These are phyloP conservation scores for Venturia nashicola DNA, from an alignment of 2,329 filamentous ascomycete genomes.

Conservation along the genomic window DNA sequence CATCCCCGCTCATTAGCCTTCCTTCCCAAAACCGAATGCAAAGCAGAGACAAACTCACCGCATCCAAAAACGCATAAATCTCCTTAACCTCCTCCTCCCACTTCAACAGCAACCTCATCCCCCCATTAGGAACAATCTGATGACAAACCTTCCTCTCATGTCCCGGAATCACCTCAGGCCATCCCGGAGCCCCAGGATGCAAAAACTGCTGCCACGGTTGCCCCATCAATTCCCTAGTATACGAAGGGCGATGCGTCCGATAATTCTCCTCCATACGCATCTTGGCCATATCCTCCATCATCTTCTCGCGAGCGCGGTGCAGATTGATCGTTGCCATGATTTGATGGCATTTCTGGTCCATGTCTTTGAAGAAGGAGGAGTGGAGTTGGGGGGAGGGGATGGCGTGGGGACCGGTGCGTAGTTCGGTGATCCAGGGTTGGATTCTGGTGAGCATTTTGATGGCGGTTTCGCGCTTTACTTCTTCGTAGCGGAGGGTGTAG, in stretches of 20 bases:
- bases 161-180: neutral
- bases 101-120: neutral
- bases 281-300: neutral
- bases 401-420: neutral
- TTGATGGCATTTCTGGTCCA: neutral
- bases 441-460: neutral
- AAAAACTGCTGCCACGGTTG: slow-evolving; percentile 7
- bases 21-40: neutral
- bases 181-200: neutral
- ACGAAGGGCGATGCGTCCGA: neutral
- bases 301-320: neutral
- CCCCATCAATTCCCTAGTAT: neutral
- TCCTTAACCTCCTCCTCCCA: slow-evolving; percentile 2
- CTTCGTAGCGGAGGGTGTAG: neutral
- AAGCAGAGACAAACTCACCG: neutral
- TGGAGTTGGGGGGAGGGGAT: neutral
- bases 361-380: neutral
- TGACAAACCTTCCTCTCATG: neutral
- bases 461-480: neutral
- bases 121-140: slow-evolving; percentile 3
- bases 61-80: neutral
- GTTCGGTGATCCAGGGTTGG: neutral
- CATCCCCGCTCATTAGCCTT: neutral
- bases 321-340: neutral
- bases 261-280: neutral